phyloP scores from a whole-genome alignment of 345 rosid species.

The Eutrema heterophyllum region DNA sequence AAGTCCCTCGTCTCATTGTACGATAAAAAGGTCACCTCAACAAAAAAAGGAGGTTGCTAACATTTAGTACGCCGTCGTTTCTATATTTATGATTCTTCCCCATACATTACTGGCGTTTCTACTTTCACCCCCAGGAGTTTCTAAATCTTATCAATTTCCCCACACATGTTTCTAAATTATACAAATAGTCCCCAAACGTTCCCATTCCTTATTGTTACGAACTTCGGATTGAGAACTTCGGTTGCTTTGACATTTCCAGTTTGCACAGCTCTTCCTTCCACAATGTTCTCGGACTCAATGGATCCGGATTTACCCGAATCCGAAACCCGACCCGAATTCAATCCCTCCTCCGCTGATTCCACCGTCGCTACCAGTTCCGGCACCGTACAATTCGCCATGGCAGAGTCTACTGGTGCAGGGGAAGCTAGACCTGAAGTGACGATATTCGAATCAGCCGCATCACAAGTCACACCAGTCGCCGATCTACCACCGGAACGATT shows the following conservation, averaged over 20 bases:
- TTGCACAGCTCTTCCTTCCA: not conserved
- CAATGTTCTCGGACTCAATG: slow-evolving; percentile 26
- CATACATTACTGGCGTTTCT: no score
- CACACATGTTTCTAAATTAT: not conserved
- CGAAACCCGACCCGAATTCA: slow-evolving; percentile 18
- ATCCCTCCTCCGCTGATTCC: slow-evolving; percentile 10
- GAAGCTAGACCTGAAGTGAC: not conserved
- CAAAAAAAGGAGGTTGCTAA: no score
- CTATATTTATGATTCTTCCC: no score
- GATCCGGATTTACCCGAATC: slow-evolving; percentile 26
- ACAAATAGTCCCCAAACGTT: not conserved
- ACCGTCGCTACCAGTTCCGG: not conserved
- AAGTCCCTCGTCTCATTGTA: no score
- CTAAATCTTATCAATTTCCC: no score
- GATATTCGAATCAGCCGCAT: slow-evolving; percentile 4
- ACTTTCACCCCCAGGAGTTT: no score
- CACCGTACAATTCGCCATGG: not conserved
- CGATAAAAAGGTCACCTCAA: no score
- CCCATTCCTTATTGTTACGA: not conserved
- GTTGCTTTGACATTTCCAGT: not conserved
- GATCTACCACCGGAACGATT: slow-evolving; percentile 48
- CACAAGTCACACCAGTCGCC: not conserved
- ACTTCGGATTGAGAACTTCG: no score
- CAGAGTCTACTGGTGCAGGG: not conserved
- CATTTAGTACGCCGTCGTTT: no score